Evolutionary conservation across 495 filamentous ascomycete species (phyloP).

Genomic region (Penicillium bovifimosum): DNA sequence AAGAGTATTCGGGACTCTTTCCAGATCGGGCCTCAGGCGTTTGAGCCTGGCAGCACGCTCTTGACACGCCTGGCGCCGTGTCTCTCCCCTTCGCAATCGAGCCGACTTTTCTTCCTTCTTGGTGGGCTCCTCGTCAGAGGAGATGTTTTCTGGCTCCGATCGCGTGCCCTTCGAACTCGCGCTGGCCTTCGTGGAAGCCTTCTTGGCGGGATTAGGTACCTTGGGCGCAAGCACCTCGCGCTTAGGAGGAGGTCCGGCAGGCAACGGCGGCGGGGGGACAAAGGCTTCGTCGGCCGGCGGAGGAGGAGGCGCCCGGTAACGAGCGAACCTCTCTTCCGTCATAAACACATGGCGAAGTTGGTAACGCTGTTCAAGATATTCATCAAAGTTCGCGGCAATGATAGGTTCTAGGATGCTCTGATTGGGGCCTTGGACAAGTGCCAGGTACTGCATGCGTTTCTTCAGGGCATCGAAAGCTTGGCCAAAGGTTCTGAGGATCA

Average conservation of each 20-base stretch:
- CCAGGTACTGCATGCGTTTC: constrained; percentile 4
- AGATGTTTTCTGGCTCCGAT: constrained; percentile 5
- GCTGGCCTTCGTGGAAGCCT: neutral
- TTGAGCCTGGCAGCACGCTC: constrained; percentile 28
- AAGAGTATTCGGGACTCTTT: constrained; percentile 15
- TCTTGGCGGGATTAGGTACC: neutral
- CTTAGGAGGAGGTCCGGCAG: constrained; percentile 10
- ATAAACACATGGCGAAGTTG: constrained; percentile 45
- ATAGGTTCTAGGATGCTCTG: constrained; percentile 59
- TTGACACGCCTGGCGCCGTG: constrained; percentile 18
- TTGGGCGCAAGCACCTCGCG: constrained; percentile 1
- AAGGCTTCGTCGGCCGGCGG: constrained; percentile 5
- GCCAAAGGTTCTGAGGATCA: constrained; percentile 60
- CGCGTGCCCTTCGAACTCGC: neutral
- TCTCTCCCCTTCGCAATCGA: constrained; percentile 21
- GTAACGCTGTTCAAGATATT: constrained; percentile 58
- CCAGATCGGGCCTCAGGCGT: constrained; percentile 26
- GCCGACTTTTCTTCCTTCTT: constrained; percentile 13
- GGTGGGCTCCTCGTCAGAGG: neutral
- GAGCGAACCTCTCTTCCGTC: constrained; percentile 32
- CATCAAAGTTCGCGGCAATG: constrained; percentile 66
- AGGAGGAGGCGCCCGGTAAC: constrained; percentile 17
- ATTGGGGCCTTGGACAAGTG: constrained; percentile 3
- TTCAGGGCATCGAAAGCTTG: constrained; percentile 46
- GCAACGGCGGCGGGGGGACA: constrained; percentile 20